Percentiles rank a stretch among this genome's conserved stretches.
Conservation (phyloP, 192 early-diverging fungal genomes). For the Coemansia guatemalensis region DNA sequence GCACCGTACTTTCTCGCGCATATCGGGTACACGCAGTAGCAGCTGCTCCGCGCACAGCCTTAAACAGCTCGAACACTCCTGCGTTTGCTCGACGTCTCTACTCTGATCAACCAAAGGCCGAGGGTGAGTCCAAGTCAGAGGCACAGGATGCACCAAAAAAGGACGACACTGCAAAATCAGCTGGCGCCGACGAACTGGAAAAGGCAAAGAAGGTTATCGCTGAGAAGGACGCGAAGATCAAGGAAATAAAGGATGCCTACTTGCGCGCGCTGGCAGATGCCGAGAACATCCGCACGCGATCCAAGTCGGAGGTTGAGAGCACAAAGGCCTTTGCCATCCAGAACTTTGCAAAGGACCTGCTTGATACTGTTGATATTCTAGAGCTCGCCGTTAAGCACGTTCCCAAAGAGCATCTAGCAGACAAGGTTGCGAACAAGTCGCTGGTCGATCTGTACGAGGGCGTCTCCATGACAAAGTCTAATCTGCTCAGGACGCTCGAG, state of each 20-base stretch:
- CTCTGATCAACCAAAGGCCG: slow-evolving; percentile 30
- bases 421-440: slow-evolving; percentile 56
- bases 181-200: slow-evolving; percentile 26
- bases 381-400: slow-evolving; percentile 87
- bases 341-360: slow-evolving; percentile 97
- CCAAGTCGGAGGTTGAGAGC: slow-evolving; percentile 79
- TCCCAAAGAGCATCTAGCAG: slow-evolving; percentile 63
- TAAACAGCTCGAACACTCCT: slow-evolving; percentile 1
- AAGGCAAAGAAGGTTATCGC: slow-evolving; percentile 30
- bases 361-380: slow-evolving; percentile 90
- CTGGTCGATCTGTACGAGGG: slow-evolving; percentile 83
- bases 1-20: slow-evolving; percentile 28
- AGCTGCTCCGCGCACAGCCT: not conserved
- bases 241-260: slow-evolving; percentile 74
- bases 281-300: slow-evolving; percentile 92
- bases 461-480: slow-evolving; percentile 83
- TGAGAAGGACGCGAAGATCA: slow-evolving; percentile 56
- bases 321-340: slow-evolving; percentile 88
- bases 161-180: slow-evolving; percentile 10
- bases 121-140: slow-evolving; percentile 4
- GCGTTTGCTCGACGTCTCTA: slow-evolving; percentile 30
- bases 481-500: slow-evolving; percentile 83
- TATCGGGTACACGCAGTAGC: slow-evolving; percentile 17
- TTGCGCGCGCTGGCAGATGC: slow-evolving; percentile 91
- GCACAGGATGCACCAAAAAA: slow-evolving; percentile 7